Base-by-base conservation (phyloP, 176 grass and related monocot genomes). In the Paspalum notatum region DNA sequence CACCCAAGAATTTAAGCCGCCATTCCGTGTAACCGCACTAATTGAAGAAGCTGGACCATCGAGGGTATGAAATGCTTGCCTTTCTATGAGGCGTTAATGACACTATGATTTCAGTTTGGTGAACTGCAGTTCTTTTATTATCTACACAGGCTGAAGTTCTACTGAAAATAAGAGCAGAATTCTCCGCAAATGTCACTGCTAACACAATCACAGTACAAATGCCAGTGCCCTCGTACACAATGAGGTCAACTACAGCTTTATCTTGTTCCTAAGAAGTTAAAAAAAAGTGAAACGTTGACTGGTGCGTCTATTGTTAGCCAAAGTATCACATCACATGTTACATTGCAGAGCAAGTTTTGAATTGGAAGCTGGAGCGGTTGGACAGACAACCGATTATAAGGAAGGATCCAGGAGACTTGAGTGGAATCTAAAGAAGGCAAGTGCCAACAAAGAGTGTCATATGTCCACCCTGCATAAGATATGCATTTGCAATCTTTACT, bases 361-460 rank as follows among this genome's bases (percentile, higher is more conserved):
- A 75, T 76, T 99, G 76, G 92, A 99, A 90, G 86, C 96, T 80
- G 96, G 96, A 53, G 92, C 92, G 74, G 41, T 89, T 70, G 96
- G 96, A 43, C 96, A 99, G 78, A 93, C 88, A 41, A 87, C 96
- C 1, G 92, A 99, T 89, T 99, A 95, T 85, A 99, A 95, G 84
- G 96, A 99, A 87, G 96, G 90, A 68, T 85, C 86, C 76, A 95
- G 79, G 85, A 99, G 96, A 72, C 84, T 99, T 85, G 96, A 99
- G 79, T 99, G 96, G 96, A 89, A 82, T 84, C 78, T 99, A 79
- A 99, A 99, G 65, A 99, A 99, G 96, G 96, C 79, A 95, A 88
- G 81, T 77, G 44, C 44, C 44, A 70, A 48, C 67, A 25, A 70
- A 21, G 21, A 61, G 26, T 27, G 25, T 14, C 25, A 26, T 70